A percentile compares a stretch with the other conserved stretches of the same genome.
phyloP scores from a whole-genome alignment of 2,329 filamentous ascomycete species.

The Fusarium sp. region DNA sequence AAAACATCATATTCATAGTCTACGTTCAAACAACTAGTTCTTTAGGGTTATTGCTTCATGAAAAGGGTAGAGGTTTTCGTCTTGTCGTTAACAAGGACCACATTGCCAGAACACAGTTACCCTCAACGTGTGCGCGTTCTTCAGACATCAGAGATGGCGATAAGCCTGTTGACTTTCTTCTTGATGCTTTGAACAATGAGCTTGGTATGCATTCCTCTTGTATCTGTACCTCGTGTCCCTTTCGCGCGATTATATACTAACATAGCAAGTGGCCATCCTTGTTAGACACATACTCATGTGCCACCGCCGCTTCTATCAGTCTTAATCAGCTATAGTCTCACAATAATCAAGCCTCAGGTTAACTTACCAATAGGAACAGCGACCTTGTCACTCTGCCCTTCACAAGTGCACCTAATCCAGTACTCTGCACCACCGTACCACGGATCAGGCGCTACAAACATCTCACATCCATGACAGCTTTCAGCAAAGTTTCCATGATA shows the following conservation, averaged over 20 bases:
- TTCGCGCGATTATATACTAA: rapidly evolving
- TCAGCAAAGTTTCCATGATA: not conserved
- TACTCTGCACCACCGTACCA: not conserved
- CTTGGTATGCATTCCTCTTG: not conserved
- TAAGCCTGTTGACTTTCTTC: too few relatives aligned
- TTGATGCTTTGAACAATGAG: not conserved
- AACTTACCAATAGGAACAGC: not conserved
- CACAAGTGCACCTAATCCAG: not conserved
- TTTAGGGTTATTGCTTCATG: not conserved
- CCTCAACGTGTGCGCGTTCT: too few relatives aligned
- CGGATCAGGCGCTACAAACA: constrained; percentile 1
- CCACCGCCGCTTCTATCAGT: not conserved
- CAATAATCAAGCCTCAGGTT: rapidly evolving
- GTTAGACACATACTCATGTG: constrained; percentile 6
- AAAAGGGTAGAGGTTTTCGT: not conserved
- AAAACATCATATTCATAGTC: not conserved
- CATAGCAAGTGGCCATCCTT: not conserved
- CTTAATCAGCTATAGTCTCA: not conserved
- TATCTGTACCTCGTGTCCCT: not conserved
- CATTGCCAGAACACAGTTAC: not conserved
- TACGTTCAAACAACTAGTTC: too few relatives aligned
- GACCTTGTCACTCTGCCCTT: not conserved
- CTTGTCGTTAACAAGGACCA: not conserved
- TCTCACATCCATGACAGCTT: not conserved
- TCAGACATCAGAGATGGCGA: too few relatives aligned